These are phyloP conservation scores for Diaporthe vaccinii DNA, from an alignment of 2,329 filamentous ascomycete species.

Conservation along the genomic window DNA sequence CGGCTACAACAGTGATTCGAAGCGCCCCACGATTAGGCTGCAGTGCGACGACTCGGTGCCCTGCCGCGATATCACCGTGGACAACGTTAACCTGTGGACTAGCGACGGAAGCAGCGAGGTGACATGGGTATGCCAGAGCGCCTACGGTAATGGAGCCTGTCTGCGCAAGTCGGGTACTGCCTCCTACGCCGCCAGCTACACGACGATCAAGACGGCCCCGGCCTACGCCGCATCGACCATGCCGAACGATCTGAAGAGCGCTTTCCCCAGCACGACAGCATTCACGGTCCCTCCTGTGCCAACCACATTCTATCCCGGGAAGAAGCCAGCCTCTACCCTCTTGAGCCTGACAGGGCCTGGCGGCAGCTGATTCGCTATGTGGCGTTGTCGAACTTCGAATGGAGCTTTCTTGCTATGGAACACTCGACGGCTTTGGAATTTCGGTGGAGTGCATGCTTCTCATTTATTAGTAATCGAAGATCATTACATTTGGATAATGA, in stretches of 20 bases:
- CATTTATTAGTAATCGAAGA: no score
- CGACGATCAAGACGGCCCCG: conserved; percentile 30
- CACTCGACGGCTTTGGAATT: no score
- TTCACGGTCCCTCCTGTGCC: conserved; percentile 44
- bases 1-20: conserved; percentile 62
- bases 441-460: no score
- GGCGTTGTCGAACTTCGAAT: background rate
- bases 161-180: conserved; percentile 33
- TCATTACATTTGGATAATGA: no score
- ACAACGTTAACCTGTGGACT: conserved; percentile 45
- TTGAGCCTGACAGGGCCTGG: background rate
- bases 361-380: background rate
- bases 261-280: conserved; percentile 39
- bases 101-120: conserved; percentile 39
- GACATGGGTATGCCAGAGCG: conserved; percentile 42
- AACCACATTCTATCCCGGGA: conserved; percentile 43
- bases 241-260: conserved; percentile 42
- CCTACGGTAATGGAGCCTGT: conserved; percentile 44
- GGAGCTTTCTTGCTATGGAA: no score
- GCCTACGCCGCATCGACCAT: conserved; percentile 40
- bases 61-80: conserved; percentile 42
- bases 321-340: background rate
- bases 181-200: conserved; percentile 32
- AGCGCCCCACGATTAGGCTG: conserved; percentile 65
- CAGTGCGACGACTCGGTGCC: conserved; percentile 31